Evolutionary conservation across 768 basidiomycete genomes (phyloP), one percentile per base, ranked within the genome.

Genomic region (Termitomyces sp.): DNA sequence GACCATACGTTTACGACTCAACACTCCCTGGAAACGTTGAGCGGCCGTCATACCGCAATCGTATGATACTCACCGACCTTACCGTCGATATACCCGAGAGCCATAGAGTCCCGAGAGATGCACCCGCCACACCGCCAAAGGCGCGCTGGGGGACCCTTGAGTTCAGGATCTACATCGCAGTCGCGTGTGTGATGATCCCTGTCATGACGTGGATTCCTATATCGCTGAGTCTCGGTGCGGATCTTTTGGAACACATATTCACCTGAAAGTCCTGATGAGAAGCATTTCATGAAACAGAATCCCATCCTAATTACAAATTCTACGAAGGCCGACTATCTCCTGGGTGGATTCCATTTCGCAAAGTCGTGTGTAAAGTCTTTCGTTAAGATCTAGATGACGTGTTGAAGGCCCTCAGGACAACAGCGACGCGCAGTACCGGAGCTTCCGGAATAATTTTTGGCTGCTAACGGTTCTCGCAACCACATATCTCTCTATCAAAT

Each of bases 391-490:
- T 42, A 11, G n/a, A 56, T 62, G 38, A 40, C 20, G 24, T n/a
- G 38, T 65, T 66, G 60, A 53, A 28, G 36, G 45, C 40, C 52
- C 39, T 11, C 64, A 98, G 96, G 97, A 99, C 73, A 92, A 90
- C 69, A 94, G 92, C 64, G 97, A 98, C 68, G 77, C 81, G 0
- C 97, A 98, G 77, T 98, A 95, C 71, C 89, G 90, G 28, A 83
- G 87, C 3, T 97, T 99, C 74, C 85, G 97, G 42, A 79, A 82
- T 66, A 92, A 94, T 70, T 70, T 98, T 50, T 84, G 88, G 6
- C 72, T 87, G 6, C 81, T 98, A 4, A 68, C 79, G 18, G 64
- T 74, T 36, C 76, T 78, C 13, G 78, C 79, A 16, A 60, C 75
- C 32, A 67, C 80, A n/a, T 90, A 89, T 70, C 75, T 94, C 20